Evolutionary conservation across 352 stramenopile species (phyloP), one percentile per base, ranked within the genome.

Genomic region (Saprolegnia parasitica): DNA sequence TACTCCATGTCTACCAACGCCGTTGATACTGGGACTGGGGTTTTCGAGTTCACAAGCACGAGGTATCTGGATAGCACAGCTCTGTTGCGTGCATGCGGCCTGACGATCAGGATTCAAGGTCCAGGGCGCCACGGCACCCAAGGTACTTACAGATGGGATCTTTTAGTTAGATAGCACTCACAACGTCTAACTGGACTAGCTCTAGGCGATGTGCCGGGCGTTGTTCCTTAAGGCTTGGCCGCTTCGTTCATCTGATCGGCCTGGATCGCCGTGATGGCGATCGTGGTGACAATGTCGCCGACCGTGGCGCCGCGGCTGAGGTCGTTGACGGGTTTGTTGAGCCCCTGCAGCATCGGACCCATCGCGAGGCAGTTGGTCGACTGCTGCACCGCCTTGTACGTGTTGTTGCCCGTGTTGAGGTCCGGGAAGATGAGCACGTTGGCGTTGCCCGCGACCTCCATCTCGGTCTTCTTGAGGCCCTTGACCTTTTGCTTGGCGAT

Each of bases 221-320:
- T 35, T 35, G 29, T 2, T 5, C 5, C 29, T 35, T 35, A 35
- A 5, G 29, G 29, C 29, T 35, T 35, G 29, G 29, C 29, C 2
- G 29, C 29, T 35, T 35, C 29, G 29, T 81, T 79, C 60, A 81
- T 78, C 61, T 91, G 81, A 58, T 91, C 80, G 18, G 84, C 86
- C 75, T 96, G 87, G 62, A 96, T 91, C 16, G 85, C 81, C 23
- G 87, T 96, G 71, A 96, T 86, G 26, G 85, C 89, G 61, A 94
- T 80, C 10, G 89, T 97, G 61, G 88, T 94, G 32, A 96, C 84
- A 58, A 97, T 96, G 67, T 97, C 89, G 66, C 93, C 92, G 42
- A 96, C 88, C 8, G 81, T 91, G 6, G 86, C 84, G 20, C 88
- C 88, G n/a, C 88, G 85, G 56, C 83, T 93, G 52, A 96, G 54